phyloP scores from a whole-genome alignment of 805 yeast species.

The Myxozyma neotropica region DNA sequence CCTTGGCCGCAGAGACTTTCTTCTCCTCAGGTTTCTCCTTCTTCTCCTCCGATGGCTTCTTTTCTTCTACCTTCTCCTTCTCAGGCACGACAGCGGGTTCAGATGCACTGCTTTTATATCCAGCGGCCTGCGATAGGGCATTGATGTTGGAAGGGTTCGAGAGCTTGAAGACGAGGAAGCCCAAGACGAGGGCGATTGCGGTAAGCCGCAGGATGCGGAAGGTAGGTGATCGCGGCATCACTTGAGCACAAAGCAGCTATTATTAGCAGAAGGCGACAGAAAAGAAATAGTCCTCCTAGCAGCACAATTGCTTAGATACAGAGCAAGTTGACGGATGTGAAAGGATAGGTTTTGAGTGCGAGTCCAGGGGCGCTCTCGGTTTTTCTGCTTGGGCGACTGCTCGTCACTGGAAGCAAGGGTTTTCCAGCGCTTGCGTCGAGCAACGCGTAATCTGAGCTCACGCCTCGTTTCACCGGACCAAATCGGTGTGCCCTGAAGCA shows the following conservation, averaged over 20 bases:
- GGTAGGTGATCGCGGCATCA: slow-evolving; percentile 24
- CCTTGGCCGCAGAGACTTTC: not conserved
- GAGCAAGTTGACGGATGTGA: too few species aligned
- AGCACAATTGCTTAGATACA: too few species aligned
- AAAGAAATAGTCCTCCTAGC: too few species aligned
- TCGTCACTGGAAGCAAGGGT: too few species aligned
- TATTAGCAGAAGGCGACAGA: not conserved
- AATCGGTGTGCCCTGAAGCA: too few species aligned
- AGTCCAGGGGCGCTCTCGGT: too few species aligned
- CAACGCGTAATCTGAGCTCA: too few species aligned
- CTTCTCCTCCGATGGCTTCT: slow-evolving; percentile 4
- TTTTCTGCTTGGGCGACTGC: too few species aligned
- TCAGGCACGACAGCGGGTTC: slow-evolving; percentile 3
- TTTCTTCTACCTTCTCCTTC: slow-evolving; percentile 1
- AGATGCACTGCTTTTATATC: slow-evolving; percentile 2
- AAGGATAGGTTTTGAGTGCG: too few species aligned
- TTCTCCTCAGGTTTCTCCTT: slow-evolving; percentile 1
- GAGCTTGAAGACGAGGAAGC: slow-evolving; percentile 23
- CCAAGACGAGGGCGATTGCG: slow-evolving; percentile 15
- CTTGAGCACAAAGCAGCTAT: not conserved
- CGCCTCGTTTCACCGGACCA: too few species aligned
- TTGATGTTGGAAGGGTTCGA: slow-evolving; percentile 16
- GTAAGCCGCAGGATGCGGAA: slow-evolving; percentile 25
- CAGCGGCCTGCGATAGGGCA: slow-evolving; percentile 25
- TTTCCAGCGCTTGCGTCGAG: too few species aligned